Evolutionary conservation across 2,329 filamentous ascomycete species (phyloP).

Genomic region (Cladophialophora yegresii): DNA sequence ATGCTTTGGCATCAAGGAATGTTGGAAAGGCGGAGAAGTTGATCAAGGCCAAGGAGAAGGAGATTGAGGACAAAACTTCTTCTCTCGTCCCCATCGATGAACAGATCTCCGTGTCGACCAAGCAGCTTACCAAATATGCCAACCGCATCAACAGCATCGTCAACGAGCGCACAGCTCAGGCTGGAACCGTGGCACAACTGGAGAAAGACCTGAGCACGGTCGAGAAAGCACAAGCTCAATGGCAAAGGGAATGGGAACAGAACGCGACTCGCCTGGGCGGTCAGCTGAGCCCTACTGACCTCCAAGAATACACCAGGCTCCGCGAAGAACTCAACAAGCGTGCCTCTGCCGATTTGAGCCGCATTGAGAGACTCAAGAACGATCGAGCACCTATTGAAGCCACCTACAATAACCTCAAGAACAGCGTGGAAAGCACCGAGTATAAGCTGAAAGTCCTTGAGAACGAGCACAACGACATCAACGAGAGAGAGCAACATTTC

Average conservation of each 20-base stretch:
- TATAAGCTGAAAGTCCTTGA: slow-evolving; percentile 73
- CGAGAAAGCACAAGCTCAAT: slow-evolving; percentile 84
- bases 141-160: slow-evolving; percentile 68
- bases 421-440: slow-evolving; percentile 78
- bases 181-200: slow-evolving; percentile 67
- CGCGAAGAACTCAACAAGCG: slow-evolving; percentile 82
- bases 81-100: slow-evolving; percentile 86
- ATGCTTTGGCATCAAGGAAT: slow-evolving; percentile 72
- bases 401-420: slow-evolving; percentile 83
- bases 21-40: slow-evolving; percentile 79
- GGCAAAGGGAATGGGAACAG: slow-evolving; percentile 84
- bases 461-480: slow-evolving; percentile 67
- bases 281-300: slow-evolving; percentile 79
- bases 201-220: slow-evolving; percentile 79
- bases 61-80: slow-evolving; percentile 83
- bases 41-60: slow-evolving; percentile 82
- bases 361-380: slow-evolving; percentile 81
- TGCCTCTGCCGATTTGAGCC: slow-evolving; percentile 76
- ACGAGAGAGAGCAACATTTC: slow-evolving; percentile 66
- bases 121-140: slow-evolving; percentile 68
- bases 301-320: slow-evolving; percentile 84
- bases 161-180: slow-evolving; percentile 75
- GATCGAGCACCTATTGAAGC: slow-evolving; percentile 90
- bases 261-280: slow-evolving; percentile 83
- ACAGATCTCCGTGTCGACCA: slow-evolving; percentile 78